Base-by-base conservation (phyloP, 2,329 filamentous ascomycete genomes). In the Colletotrichum paranaense region DNA sequence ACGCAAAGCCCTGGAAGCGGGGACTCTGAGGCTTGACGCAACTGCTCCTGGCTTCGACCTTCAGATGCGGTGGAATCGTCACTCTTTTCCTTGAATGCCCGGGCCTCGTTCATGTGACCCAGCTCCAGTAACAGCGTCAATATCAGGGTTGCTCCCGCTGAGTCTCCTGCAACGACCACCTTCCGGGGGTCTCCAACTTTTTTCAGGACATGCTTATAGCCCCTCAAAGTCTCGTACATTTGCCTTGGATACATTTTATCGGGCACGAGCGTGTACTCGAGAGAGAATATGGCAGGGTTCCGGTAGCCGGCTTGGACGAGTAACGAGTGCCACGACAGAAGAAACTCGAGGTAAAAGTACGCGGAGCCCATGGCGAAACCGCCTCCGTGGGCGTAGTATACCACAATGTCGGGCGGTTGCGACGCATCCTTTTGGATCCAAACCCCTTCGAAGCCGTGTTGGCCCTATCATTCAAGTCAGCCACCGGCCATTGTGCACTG, bases 271-370 rank as follows among this genome's bases (percentile, higher is more conserved):
- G 92, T 94, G 80, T 97, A 97, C 73, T 97, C 94, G 5, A 97
- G 85, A 1, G 92, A 91, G 78, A 97, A 95, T 4, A 97, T 88
- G 26, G 93, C 92, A 0, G 94, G 94, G 78, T 95, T 97, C 11
- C 84, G 80, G 80, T 93, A 96, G 1, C 92, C 93, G 22, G 86
- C 84, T 64, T 88, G 83, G 68, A 90, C 86, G 52, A 97, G 86
- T 22, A 95, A 83, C 56, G 87, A 86, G 14, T 94, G 84, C 92
- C 92, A 95, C 9, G 91, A 89, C 67, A 96, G 84, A 3, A 97
- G 86, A 76, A 96, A 97, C 78, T 97, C 95, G 46, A 95, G 88
- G 80, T 97, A 97, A 81, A 97, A 97, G 83, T 93, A 93, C 22
- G 89, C 86, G 14, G 93, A 95, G 3, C 94, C 95, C 92, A 97